Conservation (phyloP, 805 yeast genomes). For the Saccharomyces paradoxus region DNA sequence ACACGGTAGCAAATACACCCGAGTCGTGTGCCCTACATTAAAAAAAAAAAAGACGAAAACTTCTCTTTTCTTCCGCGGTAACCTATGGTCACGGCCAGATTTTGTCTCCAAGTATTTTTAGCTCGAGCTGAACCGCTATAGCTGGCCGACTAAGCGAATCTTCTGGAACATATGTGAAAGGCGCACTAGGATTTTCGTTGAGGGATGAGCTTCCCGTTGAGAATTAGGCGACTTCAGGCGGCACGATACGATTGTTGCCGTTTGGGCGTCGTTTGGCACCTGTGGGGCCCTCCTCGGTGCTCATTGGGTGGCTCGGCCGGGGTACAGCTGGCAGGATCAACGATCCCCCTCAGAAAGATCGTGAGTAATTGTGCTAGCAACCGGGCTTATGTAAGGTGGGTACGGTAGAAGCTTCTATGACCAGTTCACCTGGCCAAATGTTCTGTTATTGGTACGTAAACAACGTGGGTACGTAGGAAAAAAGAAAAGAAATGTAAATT, state of each 20-base stretch:
- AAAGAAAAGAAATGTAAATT: background rate
- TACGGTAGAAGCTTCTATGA: background rate
- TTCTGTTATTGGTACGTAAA: background rate
- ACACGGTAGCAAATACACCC: background rate
- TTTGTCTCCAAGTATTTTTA: background rate
- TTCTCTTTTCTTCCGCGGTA: background rate
- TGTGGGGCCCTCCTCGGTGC: background rate
- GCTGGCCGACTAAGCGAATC: background rate
- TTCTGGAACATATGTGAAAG: background rate
- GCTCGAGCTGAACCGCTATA: background rate
- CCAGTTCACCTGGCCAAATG: background rate
- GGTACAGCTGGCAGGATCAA: background rate
- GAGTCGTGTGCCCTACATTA: background rate
- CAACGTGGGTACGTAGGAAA: background rate
- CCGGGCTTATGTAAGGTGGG: background rate
- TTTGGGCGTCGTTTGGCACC: background rate
- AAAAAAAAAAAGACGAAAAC: background rate
- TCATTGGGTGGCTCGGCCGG: background rate
- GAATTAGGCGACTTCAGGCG: background rate
- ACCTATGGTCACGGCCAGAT: background rate
- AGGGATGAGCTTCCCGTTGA: background rate
- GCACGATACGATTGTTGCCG: background rate
- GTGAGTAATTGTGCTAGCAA: background rate
- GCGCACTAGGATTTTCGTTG: background rate
- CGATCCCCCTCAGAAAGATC: background rate